Evolutionary conservation across 2,329 filamentous ascomycete species (phyloP).

Genomic region (Pseudofabraea citricarpa): DNA sequence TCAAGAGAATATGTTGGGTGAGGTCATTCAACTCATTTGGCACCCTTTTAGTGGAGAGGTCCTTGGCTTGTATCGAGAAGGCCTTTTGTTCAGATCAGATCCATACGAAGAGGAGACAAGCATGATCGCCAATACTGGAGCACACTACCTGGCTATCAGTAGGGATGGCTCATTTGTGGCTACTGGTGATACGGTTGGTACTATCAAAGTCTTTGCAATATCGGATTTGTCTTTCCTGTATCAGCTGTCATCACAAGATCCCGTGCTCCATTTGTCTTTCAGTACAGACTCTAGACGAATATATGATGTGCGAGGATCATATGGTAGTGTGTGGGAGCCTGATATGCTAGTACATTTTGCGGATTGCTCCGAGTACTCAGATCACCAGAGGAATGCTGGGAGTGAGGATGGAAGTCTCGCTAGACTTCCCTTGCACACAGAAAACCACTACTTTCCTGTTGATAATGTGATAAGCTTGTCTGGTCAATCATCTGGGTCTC

Average conservation of each 20-base stretch:
- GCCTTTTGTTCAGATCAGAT: conserved; percentile 31
- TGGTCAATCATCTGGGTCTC: not conserved
- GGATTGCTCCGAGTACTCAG: not conserved
- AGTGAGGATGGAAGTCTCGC: not conserved
- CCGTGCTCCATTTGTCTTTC: not conserved
- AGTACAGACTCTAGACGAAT: not conserved
- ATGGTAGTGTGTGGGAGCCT: too few species aligned
- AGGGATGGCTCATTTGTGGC: too few species aligned
- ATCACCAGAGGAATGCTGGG: not conserved
- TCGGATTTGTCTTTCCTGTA: too few species aligned
- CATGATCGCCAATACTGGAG: too few species aligned
- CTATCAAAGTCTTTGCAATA: too few species aligned
- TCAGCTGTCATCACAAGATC: not conserved
- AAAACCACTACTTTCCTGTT: not conserved
- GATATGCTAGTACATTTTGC: conserved; percentile 14
- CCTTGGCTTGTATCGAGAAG: conserved; percentile 28
- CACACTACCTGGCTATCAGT: too few species aligned
- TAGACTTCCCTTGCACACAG: not conserved
- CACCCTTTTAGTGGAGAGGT: conserved; percentile 25
- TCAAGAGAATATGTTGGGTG: conserved; percentile 19
- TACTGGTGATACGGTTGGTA: too few species aligned
- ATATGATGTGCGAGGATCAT: too few species aligned
- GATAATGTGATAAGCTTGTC: conserved; percentile 1
- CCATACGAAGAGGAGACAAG: conserved; percentile 24
- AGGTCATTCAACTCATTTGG: conserved; percentile 24